Percentiles rank a stretch among this genome's conserved stretches.
phyloP scores from a whole-genome alignment of 176 grass and related monocot genomes.

The Triticum monococcum region DNA sequence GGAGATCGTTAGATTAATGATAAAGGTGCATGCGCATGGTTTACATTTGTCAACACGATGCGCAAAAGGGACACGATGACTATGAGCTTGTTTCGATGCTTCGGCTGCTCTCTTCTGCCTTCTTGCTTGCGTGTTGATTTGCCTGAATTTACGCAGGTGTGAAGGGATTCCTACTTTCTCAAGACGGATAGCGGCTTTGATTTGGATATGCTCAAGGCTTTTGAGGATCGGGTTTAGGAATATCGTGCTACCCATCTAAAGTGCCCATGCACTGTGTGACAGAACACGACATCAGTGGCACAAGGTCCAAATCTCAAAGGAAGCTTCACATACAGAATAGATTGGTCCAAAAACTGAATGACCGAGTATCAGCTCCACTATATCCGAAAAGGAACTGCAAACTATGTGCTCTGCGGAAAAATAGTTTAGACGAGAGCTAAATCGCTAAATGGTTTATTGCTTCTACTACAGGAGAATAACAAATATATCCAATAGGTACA shows the following conservation, averaged over 20 bases:
- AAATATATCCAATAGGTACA: constrained; percentile 35
- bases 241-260: neutral
- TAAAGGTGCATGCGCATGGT: neutral
- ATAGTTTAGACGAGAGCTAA: neutral
- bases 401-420: neutral
- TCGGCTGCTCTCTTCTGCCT: neutral
- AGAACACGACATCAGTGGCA: neutral
- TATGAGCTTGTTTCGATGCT: neutral
- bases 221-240: neutral
- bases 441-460: neutral
- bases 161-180: neutral
- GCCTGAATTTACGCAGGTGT: neutral
- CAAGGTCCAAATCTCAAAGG: neutral
- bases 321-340: neutral
- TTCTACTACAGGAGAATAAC: constrained; percentile 30
- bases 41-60: neutral
- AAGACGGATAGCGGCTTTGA: neutral
- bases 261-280: neutral
- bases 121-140: neutral
- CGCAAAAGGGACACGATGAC: neutral
- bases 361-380: neutral
- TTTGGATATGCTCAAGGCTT: neutral
- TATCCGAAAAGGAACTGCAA: neutral
- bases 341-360: neutral
- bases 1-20: no score